Conservation (phyloP, 495 filamentous ascomycete species). For the Sphaerosporella brunnea region DNA sequence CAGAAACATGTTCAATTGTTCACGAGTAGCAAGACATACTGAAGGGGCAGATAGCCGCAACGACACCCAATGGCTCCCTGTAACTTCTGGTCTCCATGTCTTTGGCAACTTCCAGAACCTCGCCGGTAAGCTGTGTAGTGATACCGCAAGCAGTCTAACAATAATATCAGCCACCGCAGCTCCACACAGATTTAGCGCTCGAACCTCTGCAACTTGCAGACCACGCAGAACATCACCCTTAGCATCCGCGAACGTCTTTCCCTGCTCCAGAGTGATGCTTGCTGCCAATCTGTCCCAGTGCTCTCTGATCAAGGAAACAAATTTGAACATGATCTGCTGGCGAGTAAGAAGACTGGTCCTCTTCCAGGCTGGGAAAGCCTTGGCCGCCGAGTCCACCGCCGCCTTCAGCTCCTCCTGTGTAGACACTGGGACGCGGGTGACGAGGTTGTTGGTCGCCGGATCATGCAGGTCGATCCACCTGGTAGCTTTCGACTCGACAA, state of each 20-base stretch:
- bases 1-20: slow-evolving; percentile 2
- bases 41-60: slow-evolving; percentile 95
- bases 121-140: slow-evolving; percentile 80
- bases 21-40: slow-evolving; percentile 44
- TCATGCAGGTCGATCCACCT: slow-evolving; percentile 87
- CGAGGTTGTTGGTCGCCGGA: slow-evolving; percentile 92
- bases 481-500: slow-evolving; percentile 53
- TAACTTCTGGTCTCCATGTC: slow-evolving; percentile 98
- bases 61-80: slow-evolving; percentile 79
- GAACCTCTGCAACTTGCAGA: slow-evolving; percentile 77
- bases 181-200: not conserved
- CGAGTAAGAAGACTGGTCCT: slow-evolving; percentile 64
- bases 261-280: slow-evolving; percentile 92
- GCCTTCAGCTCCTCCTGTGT: slow-evolving; percentile 78
- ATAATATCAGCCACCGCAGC: not conserved
- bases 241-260: slow-evolving; percentile 94
- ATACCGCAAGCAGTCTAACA: slow-evolving; percentile 66
- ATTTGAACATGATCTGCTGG: slow-evolving; percentile 97
- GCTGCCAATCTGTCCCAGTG: slow-evolving; percentile 93
- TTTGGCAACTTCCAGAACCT: slow-evolving; percentile 90
- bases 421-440: slow-evolving; percentile 92
- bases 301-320: slow-evolving; percentile 69
- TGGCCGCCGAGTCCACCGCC: slow-evolving; percentile 70
- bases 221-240: slow-evolving; percentile 88
- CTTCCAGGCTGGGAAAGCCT: slow-evolving; percentile 79